Evolutionary conservation across 208 protist species (phyloP), one percentile per base, ranked within the genome.

Genomic region (Leishmania braziliensis): DNA sequence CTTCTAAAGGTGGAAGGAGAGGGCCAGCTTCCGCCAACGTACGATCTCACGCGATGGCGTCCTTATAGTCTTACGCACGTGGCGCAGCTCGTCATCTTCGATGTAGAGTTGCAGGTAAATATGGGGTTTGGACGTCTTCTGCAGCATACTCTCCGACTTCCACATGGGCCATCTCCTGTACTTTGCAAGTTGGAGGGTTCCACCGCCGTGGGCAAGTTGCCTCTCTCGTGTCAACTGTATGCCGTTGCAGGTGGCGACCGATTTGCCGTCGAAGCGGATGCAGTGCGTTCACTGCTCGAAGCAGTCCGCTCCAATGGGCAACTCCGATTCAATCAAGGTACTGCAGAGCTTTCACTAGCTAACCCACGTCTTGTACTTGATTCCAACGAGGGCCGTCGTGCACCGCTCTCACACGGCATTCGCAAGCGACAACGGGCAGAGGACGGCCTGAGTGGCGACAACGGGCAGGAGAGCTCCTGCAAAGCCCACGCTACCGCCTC

Each of bases 61-160:
- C 93, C 93, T 26, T 96, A 96, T 75, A 87, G 74, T 6, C 79
- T 92, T 48, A 51, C 83, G 39, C 82, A 86, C 75, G 82, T 95
- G 62, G 79, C 88, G 48, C 91, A 96, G 68, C 79, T 96, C 5
- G 81, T 90, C 5, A 36, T 96, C 39, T 87, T 92, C 50, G 93
- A 95, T 80, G 73, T 94, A 6, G 91, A 91, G 72, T 62, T 86
- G 74, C 93, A 96, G 68, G n/a, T 88, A 53, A 83, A 80, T 63
- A 82, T 87, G 43, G 93, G 93, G 0, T 96, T 93, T 73, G 81
- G 54, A 2, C 6, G 69, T 9, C 66, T 90, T 48, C 74, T 92
- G 50, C 48, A 65, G 48, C 79, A 68, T n/a, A 50, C 79, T 39
- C 56, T 88, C 8, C 29, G 36, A 29, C 33, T 23, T 51, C 71